phyloP scores from a whole-genome alignment of 306 rosid genomes.

The Glycine tomentella region DNA sequence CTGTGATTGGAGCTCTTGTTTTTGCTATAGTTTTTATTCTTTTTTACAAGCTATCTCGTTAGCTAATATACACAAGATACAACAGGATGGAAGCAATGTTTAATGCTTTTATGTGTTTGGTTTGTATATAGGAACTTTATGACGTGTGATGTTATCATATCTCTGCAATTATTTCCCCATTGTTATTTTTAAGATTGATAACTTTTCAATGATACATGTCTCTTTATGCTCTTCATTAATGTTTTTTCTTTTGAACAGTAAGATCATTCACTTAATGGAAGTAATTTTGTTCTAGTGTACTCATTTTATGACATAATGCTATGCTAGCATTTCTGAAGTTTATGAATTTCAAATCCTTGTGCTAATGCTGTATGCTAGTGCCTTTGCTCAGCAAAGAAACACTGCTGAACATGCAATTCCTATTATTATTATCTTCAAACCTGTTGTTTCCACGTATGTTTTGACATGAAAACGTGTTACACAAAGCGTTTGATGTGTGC shows the following conservation, averaged over 20 bases:
- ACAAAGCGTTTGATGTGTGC: no score
- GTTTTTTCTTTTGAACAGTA: slow-evolving; percentile 25
- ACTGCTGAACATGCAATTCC: not conserved
- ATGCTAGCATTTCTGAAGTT: slow-evolving; percentile 3
- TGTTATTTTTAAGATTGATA: not conserved
- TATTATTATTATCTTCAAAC: not conserved
- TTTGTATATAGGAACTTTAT: slow-evolving; percentile 51
- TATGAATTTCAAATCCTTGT: slow-evolving; percentile 13
- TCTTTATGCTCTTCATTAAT: slow-evolving; percentile 8
- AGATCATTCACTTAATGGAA: slow-evolving; percentile 13
- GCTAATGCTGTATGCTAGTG: not conserved
- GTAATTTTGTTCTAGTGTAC: slow-evolving; percentile 2
- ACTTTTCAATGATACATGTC: slow-evolving; percentile 10
- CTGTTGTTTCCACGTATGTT: no score
- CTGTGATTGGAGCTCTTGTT: slow-evolving; percentile 78
- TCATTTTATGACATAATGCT: slow-evolving; percentile 8
- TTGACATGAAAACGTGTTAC: no score
- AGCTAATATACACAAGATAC: slow-evolving; percentile 30
- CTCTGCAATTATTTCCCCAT: slow-evolving; percentile 30
- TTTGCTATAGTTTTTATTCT: slow-evolving; percentile 64
- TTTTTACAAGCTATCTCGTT: slow-evolving; percentile 70
- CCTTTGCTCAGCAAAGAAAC: not conserved
- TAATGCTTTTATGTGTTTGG: slow-evolving; percentile 39
- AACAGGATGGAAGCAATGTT: slow-evolving; percentile 26
- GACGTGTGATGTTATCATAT: slow-evolving; percentile 13